Evolutionary conservation across 148 eudicot genomes (phyloP).

Genomic region (Spergularia marina): DNA sequence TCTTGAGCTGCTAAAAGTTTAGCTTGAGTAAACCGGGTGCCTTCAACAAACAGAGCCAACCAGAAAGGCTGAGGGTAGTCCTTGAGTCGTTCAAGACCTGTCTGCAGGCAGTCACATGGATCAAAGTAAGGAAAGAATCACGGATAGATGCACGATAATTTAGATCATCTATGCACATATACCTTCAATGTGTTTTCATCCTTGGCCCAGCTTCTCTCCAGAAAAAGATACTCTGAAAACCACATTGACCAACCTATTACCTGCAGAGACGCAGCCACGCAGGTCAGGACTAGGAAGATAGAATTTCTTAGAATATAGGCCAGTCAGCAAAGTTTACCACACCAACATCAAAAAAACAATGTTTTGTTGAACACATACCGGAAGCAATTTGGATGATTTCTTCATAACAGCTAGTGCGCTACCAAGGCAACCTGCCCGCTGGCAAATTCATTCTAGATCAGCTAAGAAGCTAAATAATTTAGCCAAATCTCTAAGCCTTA

Average conservation of each 20-base stretch:
- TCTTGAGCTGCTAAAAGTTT: constrained; percentile 96
- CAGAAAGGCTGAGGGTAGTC: constrained; percentile 92
- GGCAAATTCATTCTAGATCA: constrained; percentile 36
- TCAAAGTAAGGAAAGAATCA: constrained; percentile 18
- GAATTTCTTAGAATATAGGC: not conserved
- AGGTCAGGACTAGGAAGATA: not conserved
- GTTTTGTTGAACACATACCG: constrained; percentile 45
- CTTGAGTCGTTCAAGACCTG: constrained; percentile 64
- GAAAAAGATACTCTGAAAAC: constrained; percentile 85
- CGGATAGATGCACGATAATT: not conserved
- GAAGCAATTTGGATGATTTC: constrained; percentile 65
- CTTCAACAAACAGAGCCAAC: constrained; percentile 96
- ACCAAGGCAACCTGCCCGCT: constrained; percentile 95
- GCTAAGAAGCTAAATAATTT: constrained; percentile 20
- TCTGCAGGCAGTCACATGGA: constrained; percentile 43
- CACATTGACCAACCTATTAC: constrained; percentile 99
- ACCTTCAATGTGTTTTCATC: constrained; percentile 79
- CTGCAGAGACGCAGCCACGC: constrained; percentile 42
- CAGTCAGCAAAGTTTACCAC: not conserved
- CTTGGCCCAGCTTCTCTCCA: constrained; percentile 88
- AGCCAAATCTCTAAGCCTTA: constrained; percentile 16
- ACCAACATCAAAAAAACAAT: too few relatives aligned
- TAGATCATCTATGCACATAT: constrained; percentile 7
- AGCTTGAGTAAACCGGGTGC: constrained; percentile 87
- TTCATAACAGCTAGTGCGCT: constrained; percentile 80